Conservation (phyloP, 2,329 filamentous ascomycete species). For the Akanthomyces lecanii region DNA sequence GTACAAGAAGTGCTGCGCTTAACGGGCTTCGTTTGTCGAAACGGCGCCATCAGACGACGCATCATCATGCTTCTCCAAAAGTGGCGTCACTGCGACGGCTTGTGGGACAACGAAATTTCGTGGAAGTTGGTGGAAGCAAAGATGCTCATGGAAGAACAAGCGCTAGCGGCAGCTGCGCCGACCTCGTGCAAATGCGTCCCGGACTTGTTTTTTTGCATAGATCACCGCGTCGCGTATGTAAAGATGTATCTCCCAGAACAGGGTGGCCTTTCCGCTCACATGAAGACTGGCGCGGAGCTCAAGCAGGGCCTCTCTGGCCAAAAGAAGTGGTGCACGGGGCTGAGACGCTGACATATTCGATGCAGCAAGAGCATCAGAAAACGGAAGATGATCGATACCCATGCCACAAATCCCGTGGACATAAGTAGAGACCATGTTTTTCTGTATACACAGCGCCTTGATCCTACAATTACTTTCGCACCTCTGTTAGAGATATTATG, state of each 20-base stretch:
- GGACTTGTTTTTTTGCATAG: conserved; percentile 6
- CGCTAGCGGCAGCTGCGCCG: neutral
- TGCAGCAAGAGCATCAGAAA: neutral
- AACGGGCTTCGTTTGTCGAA: conserved; percentile 12
- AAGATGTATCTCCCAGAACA: neutral
- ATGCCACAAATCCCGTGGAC: too few relatives aligned
- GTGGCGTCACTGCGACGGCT: neutral
- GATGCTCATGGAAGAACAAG: conserved; percentile 9
- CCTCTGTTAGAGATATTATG: too few relatives aligned
- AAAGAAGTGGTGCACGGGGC: neutral
- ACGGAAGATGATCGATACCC: too few relatives aligned
- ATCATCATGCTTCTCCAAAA: neutral
- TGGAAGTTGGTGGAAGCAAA: conserved; percentile 10
- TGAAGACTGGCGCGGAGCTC: conserved; percentile 5
- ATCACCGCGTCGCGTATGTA: conserved; percentile 3
- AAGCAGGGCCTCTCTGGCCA: neutral
- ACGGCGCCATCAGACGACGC: conserved; percentile 1
- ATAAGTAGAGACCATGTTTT: neutral
- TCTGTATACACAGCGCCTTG: too few relatives aligned
- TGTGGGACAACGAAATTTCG: conserved; percentile 6
- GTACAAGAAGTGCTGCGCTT: conserved; percentile 8
- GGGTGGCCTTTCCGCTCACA: neutral
- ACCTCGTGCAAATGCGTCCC: conserved; percentile 2
- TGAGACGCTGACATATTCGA: neutral
- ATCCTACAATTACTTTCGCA: too few relatives aligned